Evolutionary conservation across 169 alveolate species (phyloP).

Genomic region (Cyclospora cayetanensis): DNA sequence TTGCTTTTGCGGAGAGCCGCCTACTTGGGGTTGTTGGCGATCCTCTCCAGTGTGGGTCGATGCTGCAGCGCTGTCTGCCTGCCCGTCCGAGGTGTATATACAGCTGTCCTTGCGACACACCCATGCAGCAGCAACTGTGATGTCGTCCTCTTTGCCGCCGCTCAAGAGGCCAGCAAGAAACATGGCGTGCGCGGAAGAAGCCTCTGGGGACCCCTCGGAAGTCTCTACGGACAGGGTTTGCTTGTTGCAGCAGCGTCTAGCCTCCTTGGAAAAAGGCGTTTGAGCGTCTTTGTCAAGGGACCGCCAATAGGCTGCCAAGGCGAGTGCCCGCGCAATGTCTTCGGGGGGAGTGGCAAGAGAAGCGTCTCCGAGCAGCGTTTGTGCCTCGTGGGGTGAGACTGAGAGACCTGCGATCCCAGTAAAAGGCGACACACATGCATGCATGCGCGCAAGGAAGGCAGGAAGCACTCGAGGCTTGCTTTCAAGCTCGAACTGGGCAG

Average conservation of each 20-base stretch:
- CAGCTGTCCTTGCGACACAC: constrained; percentile 41
- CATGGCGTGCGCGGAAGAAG: not conserved
- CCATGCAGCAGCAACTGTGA: constrained; percentile 79
- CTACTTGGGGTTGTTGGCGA: too few species aligned
- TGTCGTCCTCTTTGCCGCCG: constrained; percentile 80
- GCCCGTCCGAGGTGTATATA: not conserved
- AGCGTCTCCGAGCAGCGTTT: constrained; percentile 55
- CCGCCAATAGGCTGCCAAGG: constrained; percentile 76
- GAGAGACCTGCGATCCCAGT: constrained; percentile 65
- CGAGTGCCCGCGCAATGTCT: constrained; percentile 75
- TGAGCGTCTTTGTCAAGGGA: constrained; percentile 74
- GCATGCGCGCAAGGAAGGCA: not conserved
- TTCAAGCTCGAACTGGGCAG: too few species aligned
- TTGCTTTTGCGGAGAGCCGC: too few species aligned
- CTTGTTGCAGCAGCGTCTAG: not conserved
- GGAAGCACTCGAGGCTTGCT: too few species aligned
- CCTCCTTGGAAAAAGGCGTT: constrained; percentile 63
- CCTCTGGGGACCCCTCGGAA: not conserved
- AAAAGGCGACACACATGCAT: not conserved
- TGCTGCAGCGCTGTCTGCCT: too few species aligned
- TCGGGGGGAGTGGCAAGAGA: constrained; percentile 68
- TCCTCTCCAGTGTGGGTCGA: too few species aligned
- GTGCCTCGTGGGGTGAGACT: constrained; percentile 77
- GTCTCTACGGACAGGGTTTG: constrained; percentile 7
- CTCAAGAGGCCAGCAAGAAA: not conserved